Base-by-base conservation (phyloP, 371 early-diverging fungal species). In the Mucor circinelloides region DNA sequence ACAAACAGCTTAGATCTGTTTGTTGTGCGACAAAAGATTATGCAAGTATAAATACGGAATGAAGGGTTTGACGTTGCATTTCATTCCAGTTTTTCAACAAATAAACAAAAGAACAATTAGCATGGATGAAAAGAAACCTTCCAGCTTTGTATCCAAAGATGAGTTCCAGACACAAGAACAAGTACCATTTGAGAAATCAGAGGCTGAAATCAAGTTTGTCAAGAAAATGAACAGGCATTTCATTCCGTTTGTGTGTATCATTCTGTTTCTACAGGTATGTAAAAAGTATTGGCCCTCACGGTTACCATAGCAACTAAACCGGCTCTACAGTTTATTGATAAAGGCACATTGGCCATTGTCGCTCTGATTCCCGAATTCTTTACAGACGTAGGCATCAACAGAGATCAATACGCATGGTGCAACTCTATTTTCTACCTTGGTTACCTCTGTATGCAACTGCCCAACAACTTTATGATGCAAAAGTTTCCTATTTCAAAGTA, bases 351-450 rank as follows among this genome's bases (percentile, higher is more conserved):
- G 10, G 69, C 70, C 15, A 62, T 64, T 28, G 66, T 78, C 13
- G 72, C 74, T 12, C 68, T 73, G 2, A 58, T 81, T 21, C 71
- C 72, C 58, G 68, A 36, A 34, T 63, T 82, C 32, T 71, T 70
- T 38, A 12, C 32, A 38, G 78, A 79, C 30, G 64, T 75, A 10
- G 27, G 60, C 7, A 54, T 82, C 13, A 12, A 38, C 2, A 71
- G 77, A 23, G 67, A 57, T 36, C 63, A 82, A 46, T 79, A 74
- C 56, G 74, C 73, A 40, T 67, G 77, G 36, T 42, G 77, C 2
- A 74, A 73, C 2, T 79, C 82, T n/a, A 63, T 68, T 1, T 68
- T 68, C 21, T 63, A 68, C 21, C 36, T 70, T 7, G 70, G 70
- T 0, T 70, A 46, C 10, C 66, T 70, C 15, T 54, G 55, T 31